phyloP scores from a whole-genome alignment of 208 protist genomes.

The Acanthamoeba royreba region DNA sequence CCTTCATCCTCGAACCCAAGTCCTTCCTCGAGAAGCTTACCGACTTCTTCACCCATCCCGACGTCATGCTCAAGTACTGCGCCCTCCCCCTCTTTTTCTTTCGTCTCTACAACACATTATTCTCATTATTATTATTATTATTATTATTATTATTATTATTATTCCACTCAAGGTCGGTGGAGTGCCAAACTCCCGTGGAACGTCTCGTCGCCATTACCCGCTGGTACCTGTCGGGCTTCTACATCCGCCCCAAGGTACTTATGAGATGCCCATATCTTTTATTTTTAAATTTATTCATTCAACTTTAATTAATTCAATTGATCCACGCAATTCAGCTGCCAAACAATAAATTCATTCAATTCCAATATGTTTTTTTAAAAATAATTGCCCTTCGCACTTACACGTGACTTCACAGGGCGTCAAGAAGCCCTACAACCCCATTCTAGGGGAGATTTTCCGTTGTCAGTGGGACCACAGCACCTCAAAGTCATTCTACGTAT shows the following conservation, averaged over 20 bases:
- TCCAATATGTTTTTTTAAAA: no score
- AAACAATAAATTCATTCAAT: no score
- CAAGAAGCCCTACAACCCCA: conserved; percentile 90
- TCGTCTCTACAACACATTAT: not conserved
- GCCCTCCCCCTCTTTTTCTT: not conserved
- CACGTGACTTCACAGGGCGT: conserved; percentile 68
- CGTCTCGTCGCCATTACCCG: conserved; percentile 70
- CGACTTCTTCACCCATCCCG: conserved; percentile 64
- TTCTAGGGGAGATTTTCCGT: conserved; percentile 86
- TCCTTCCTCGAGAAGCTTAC: conserved; percentile 85
- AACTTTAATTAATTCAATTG: no score
- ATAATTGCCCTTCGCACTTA: no score
- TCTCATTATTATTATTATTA: not conserved
- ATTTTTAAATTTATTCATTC: no score
- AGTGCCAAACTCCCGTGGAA: conserved; percentile 65
- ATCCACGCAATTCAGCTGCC: no score
- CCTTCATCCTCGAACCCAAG: conserved; percentile 88
- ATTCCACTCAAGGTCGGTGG: conserved; percentile 20
- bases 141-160: not conserved
- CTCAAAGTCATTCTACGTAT: conserved; percentile 4
- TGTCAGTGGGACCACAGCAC: conserved; percentile 66
- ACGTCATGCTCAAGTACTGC: conserved; percentile 57
- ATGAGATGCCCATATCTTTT: not conserved
- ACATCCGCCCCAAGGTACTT: conserved; percentile 73
- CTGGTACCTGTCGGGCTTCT: conserved; percentile 86